Percentiles rank a stretch among this genome's conserved stretches.
These are phyloP conservation scores for Syncephalastrum sp. DNA, from an alignment of 371 early-diverging fungal genomes.

Conservation along the genomic window DNA sequence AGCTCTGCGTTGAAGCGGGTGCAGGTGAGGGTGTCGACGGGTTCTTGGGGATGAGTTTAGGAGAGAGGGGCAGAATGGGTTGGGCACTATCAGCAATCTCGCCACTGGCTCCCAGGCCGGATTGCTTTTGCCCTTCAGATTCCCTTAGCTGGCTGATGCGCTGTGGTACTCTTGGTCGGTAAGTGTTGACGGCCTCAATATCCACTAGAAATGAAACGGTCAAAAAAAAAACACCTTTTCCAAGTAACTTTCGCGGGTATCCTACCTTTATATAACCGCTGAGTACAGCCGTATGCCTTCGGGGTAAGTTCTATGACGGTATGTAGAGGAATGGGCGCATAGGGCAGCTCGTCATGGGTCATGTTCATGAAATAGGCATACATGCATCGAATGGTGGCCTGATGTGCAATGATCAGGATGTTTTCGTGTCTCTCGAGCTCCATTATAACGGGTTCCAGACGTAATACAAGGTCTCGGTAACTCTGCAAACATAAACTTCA, in stretches of 20 bases:
- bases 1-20: not conserved
- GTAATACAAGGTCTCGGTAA: conserved; percentile 72
- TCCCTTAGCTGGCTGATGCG: not conserved
- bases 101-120: conserved; percentile 35
- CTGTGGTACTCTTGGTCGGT: not conserved
- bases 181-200: conserved; percentile 70
- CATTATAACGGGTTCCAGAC: conserved; percentile 86
- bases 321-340: conserved; percentile 96
- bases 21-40: too few relatives aligned
- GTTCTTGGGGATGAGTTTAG: conserved; percentile 9
- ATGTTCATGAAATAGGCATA: conserved; percentile 94
- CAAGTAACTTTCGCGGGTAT: not conserved
- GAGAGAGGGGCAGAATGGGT: conserved; percentile 13
- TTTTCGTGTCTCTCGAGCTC: conserved; percentile 96
- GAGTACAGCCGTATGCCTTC: conserved; percentile 94
- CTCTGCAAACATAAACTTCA: conserved; percentile 33
- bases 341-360: conserved; percentile 91
- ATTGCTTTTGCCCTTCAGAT: too few relatives aligned
- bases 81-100: conserved; percentile 29
- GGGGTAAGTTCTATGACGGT: conserved; percentile 96
- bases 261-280: conserved; percentile 75
- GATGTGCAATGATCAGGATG: conserved; percentile 94
- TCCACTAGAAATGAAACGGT: conserved; percentile 45
- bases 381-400: conserved; percentile 92
- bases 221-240: not conserved